Evolutionary conservation across 176 grass and related monocot species (phyloP).

Genomic region (Aegilops bicornis): DNA sequence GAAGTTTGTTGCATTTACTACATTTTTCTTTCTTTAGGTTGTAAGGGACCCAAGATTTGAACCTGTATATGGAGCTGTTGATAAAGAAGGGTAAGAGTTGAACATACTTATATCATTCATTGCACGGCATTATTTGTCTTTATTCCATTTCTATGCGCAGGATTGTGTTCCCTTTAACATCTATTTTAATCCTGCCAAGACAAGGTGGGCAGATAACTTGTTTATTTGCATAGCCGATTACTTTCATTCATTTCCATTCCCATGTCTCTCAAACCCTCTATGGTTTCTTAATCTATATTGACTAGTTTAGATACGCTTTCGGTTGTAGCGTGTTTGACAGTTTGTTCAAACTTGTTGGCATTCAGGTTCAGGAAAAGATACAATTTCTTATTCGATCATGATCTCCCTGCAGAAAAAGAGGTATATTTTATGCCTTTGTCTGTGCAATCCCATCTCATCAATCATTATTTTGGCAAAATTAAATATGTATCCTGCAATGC

Average conservation of each 20-base stretch:
- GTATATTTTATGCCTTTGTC: slow-evolving; percentile 34
- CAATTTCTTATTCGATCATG: slow-evolving; percentile 75
- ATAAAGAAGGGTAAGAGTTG: slow-evolving; percentile 75
- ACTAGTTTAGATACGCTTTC: neutral
- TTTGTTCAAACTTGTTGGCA: slow-evolving; percentile 12
- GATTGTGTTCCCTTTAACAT: neutral
- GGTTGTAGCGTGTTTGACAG: neutral
- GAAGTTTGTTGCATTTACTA: slow-evolving; percentile 1
- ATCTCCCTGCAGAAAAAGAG: slow-evolving; percentile 79
- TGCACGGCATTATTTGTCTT: neutral
- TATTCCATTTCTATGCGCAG: neutral
- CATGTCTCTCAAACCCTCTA: neutral
- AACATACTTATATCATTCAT: neutral
- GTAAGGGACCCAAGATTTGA: slow-evolving; percentile 87
- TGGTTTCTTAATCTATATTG: neutral
- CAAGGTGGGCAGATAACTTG: neutral
- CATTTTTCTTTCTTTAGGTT: slow-evolving; percentile 39
- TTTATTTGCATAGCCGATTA: neutral
- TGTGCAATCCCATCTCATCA: neutral
- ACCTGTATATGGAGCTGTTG: slow-evolving; percentile 68
- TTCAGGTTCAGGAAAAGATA: slow-evolving; percentile 91
- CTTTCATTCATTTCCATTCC: neutral
- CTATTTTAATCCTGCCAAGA: neutral
- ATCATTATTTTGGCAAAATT: neutral
- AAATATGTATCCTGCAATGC: neutral